Evolutionary conservation across 345 rosid species (phyloP).

Genomic region (Eucalyptus albens): DNA sequence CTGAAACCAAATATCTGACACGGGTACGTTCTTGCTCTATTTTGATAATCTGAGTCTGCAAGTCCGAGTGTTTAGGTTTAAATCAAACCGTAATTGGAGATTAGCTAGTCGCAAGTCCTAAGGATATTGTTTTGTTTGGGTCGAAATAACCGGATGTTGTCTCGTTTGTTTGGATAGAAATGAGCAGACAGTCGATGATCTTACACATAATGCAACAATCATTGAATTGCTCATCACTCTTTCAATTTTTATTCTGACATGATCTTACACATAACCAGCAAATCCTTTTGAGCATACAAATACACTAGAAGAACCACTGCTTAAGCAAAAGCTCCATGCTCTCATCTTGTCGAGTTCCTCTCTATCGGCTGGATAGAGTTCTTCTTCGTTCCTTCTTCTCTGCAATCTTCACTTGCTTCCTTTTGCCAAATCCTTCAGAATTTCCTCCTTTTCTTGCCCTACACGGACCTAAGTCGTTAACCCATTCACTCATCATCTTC

Average conservation of each 20-base stretch:
- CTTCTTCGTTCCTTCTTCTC: too few relatives aligned
- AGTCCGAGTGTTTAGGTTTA: background rate
- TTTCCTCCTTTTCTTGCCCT: too few relatives aligned
- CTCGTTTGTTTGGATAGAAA: background rate
- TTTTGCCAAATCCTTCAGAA: too few relatives aligned
- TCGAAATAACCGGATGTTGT: background rate
- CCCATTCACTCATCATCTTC: too few relatives aligned
- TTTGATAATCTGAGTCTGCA: background rate
- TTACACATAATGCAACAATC: background rate
- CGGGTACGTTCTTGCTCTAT: background rate
- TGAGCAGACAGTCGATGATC: background rate
- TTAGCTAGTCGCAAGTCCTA: background rate
- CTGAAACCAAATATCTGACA: background rate
- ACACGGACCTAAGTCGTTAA: too few relatives aligned
- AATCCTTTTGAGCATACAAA: background rate
- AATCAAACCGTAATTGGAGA: background rate
- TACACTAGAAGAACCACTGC: background rate
- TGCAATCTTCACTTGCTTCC: too few relatives aligned
- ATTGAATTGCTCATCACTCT: background rate
- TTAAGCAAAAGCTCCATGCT: background rate
- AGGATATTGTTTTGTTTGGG: background rate
- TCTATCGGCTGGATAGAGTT: too few relatives aligned
- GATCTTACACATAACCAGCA: background rate
- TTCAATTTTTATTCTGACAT: background rate
- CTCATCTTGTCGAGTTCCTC: background rate